phyloP scores from a whole-genome alignment of 108 stramenopile species.

The Conticribra weissflogii region DNA sequence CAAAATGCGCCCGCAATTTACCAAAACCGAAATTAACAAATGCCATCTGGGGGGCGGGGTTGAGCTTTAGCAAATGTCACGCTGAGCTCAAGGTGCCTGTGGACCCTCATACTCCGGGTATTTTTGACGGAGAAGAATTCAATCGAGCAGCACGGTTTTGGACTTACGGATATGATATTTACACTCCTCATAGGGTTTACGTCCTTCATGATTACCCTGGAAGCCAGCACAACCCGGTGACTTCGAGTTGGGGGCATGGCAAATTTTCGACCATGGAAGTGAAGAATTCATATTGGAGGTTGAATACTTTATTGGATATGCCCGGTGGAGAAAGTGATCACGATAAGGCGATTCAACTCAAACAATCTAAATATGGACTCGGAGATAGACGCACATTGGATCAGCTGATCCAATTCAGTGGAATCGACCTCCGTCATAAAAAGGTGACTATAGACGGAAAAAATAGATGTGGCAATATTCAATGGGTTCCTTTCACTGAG shows the following conservation, averaged over 20 bases:
- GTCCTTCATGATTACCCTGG: constrained; percentile 91
- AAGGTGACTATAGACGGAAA: constrained; percentile 55
- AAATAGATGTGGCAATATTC: constrained; percentile 82
- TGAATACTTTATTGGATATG: constrained; percentile 75
- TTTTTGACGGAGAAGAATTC: constrained; percentile 95
- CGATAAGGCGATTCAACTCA: constrained; percentile 34
- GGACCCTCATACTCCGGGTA: constrained; percentile 83
- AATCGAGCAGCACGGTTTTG: constrained; percentile 81
- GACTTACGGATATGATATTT: constrained; percentile 94
- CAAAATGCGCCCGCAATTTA: constrained; percentile 63
- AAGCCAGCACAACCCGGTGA: constrained; percentile 69
- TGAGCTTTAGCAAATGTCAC: constrained; percentile 83
- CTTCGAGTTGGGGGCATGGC: constrained; percentile 58
- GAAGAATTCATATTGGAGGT: constrained; percentile 20
- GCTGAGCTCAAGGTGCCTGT: constrained; percentile 88
- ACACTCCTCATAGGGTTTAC: constrained; percentile 78
- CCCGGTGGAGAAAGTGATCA: constrained; percentile 47
- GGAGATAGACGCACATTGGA: constrained; percentile 74
- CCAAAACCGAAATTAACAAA: constrained; percentile 81
- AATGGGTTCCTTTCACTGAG: constrained; percentile 79
- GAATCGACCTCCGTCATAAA: constrained; percentile 61
- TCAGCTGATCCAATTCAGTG: constrained; percentile 77
- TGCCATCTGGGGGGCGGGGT: constrained; percentile 88
- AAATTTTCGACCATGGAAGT: constrained; percentile 16
- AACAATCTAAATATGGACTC: constrained; percentile 63